Evolutionary conservation across 2,329 filamentous ascomycete species (phyloP), one percentile per base, ranked within the genome.

Genomic region (Piedraia hortae): DNA sequence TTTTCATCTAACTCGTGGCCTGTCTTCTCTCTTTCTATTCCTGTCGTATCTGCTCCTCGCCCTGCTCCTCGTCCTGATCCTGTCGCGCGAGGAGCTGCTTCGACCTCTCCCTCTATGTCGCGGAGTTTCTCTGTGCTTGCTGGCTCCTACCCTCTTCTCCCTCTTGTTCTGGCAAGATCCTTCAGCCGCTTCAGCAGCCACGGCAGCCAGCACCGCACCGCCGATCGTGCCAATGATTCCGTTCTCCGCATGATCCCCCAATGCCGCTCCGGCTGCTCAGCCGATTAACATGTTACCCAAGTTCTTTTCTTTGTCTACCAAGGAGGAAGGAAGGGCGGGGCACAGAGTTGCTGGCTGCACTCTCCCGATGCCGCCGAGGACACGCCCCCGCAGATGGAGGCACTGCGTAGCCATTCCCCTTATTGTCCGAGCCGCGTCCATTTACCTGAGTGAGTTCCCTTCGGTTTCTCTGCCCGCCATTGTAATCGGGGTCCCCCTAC

Each of bases 221-320:
- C 34, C 34, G 4, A 39, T 20, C 4, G 35, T 37, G 3, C 31
- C 31, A 10, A 38, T 21, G 2, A 27, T n/a, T 10, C 24, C 24
- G 20, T 20, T 21, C 14, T 21, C 18, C 7, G 17, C 30, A 21
- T 37, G 34, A 12, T 37, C 33, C 7, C 34, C 36, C 2, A 39
- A 20, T 18, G 34, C 31, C 0, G 36, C 36, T 7, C 37, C 37
- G 4, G 30, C 36, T 4, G 33, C 33, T 3, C 34, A 34, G 12
- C 37, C 37, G 5, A 37, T 23, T 5, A 38, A 19, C 10, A 34
- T 33, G 9, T 34, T 31, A n/a, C 28, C 36, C 7, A 38, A 19
- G 2, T 35, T 35, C 4, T 35, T 25, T 16, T 40, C 34, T 18
- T 33, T 33, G 15, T 27, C 23, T 23, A n/a, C 33, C 22, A 16